phyloP scores from a whole-genome alignment of 2,329 filamentous ascomycete species.

The Aphanocladium album region DNA sequence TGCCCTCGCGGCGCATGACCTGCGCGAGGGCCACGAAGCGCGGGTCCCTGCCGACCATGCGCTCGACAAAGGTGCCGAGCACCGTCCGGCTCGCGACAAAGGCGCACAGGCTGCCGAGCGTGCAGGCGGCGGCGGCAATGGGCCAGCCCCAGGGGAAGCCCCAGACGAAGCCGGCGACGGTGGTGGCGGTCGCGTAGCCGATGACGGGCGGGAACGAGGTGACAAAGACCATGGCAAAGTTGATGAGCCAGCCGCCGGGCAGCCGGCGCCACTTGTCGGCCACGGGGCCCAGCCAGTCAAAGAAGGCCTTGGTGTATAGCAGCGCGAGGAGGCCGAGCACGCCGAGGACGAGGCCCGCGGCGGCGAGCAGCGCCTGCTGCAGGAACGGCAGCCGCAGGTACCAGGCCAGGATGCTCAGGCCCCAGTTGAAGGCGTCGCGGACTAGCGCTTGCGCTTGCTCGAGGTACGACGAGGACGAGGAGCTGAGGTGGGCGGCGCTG shows the following conservation, averaged over 20 bases:
- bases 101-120: constrained; percentile 70
- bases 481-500: not conserved
- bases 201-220: constrained; percentile 84
- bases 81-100: constrained; percentile 79
- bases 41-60: constrained; percentile 74
- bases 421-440: constrained; percentile 14
- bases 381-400: constrained; percentile 53
- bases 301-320: constrained; percentile 74
- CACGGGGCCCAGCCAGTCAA: constrained; percentile 65
- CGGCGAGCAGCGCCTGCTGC: constrained; percentile 56
- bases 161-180: constrained; percentile 50
- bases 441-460: not conserved
- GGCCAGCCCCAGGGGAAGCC: constrained; percentile 67
- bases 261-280: constrained; percentile 74
- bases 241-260: constrained; percentile 65
- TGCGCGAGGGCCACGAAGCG: constrained; percentile 84
- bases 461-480: not conserved
- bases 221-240: constrained; percentile 69
- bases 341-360: constrained; percentile 45
- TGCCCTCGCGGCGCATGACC: constrained; percentile 82
- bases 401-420: constrained; percentile 38
- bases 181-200: constrained; percentile 72
- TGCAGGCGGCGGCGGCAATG: constrained; percentile 71
- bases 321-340: constrained; percentile 63
- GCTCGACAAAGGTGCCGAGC: constrained; percentile 71